These are phyloP conservation scores for Sporothrix pseudoabietina DNA, from an alignment of 2,329 filamentous ascomycete genomes.

Conservation along the genomic window DNA sequence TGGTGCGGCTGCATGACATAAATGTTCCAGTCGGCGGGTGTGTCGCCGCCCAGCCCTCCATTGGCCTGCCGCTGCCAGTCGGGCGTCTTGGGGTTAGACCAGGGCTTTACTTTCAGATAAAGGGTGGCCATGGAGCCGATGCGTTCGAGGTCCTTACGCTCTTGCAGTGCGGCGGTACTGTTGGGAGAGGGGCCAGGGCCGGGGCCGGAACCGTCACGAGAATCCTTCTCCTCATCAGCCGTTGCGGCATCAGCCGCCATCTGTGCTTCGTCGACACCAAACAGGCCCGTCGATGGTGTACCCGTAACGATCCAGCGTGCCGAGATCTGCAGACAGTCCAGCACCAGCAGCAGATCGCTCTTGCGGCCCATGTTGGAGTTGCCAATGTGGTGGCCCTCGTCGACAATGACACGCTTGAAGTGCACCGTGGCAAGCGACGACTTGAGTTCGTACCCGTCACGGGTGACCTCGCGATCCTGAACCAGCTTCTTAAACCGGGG, in stretches of 20 bases:
- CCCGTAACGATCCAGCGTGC: conserved; percentile 88
- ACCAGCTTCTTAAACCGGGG: conserved; percentile 67
- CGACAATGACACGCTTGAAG: conserved; percentile 86
- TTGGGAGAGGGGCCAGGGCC: conserved; percentile 8
- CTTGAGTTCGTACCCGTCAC: conserved; percentile 41
- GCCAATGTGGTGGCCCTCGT: conserved; percentile 86
- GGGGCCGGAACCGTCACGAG: background rate
- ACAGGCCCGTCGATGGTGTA: conserved; percentile 81
- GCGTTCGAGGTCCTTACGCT: conserved; percentile 66
- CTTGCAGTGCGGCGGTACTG: conserved; percentile 51
- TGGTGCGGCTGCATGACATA: conserved; percentile 67
- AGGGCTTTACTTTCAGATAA: conserved; percentile 77
- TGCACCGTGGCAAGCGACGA: conserved; percentile 69
- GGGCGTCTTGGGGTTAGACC: conserved; percentile 60
- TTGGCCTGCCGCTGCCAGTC: conserved; percentile 41
- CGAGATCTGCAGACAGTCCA: conserved; percentile 63
- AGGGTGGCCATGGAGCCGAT: conserved; percentile 66
- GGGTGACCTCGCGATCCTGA: conserved; percentile 48
- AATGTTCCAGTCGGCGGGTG: conserved; percentile 67
- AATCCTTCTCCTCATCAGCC: background rate
- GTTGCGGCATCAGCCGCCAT: background rate
- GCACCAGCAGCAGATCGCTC: conserved; percentile 56
- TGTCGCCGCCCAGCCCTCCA: conserved; percentile 43
- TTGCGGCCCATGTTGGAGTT: conserved; percentile 59
- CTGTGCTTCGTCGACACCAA: conserved; percentile 62